Evolutionary conservation across 768 basidiomycete species (phyloP), one percentile per base, ranked within the genome.

Genomic region (Coprinopsis strossmayeri): DNA sequence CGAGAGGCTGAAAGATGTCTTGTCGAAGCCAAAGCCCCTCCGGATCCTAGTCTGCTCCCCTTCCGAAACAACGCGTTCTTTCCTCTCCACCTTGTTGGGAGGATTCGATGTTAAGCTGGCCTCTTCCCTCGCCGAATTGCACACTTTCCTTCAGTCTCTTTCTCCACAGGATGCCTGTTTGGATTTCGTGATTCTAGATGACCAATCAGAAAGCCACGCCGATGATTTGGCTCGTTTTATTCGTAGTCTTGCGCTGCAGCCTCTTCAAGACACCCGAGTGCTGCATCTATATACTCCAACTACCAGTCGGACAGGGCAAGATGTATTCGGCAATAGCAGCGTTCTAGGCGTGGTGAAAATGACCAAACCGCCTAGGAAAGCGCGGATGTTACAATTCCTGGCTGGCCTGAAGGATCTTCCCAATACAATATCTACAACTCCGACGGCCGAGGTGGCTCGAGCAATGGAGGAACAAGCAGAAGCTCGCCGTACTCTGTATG

Each of bases 241-340:
- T 28, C 69, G 70, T 45, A 66, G 69, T 9, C 59, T 76, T 1
- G 54, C 63, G 10, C 60, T 62, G 13, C 58, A 57, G 5, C 53
- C 68, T 3, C 68, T 82, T 5, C 58, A 59, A 21, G 76, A 81
- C 10, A 81, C 83, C 2, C 83, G 82, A 64, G 65, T 86, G 47
- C 71, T 88, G 12, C 84, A 87, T 53, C 66, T 88, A 17, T 85
- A 84, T 59, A 86, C 84, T 1, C 85, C 84, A 1, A 83, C 81
- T 1, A 79, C 80, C 18, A 80, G 76, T 53, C 68, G 73, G 32
- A 69, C 76, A 4, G 76, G 78, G 15, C 73, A 74, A 35, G 66
- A 72, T 1, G 67, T 78, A 15, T 77, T 81, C 49, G 66, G 69
- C 24, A 74, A 68, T 37, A 78, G 64, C 51, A 71, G 67, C 40